These are phyloP conservation scores for Aspergillus conjunctus DNA, from an alignment of 495 filamentous ascomycete species.

Conservation along the genomic window DNA sequence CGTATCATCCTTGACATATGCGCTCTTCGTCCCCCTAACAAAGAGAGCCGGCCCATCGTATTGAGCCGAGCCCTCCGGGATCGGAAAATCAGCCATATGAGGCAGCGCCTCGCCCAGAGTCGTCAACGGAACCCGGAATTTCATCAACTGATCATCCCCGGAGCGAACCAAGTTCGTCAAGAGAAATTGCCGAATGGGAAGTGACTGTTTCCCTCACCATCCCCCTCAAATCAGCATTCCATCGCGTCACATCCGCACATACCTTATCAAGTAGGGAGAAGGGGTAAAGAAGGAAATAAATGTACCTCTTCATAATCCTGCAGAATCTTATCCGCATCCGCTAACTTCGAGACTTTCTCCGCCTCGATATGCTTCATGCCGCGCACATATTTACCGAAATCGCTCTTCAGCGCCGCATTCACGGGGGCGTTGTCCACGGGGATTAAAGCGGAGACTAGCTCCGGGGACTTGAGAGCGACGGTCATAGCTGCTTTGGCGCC, in stretches of 20 bases:
- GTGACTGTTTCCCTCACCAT: slow-evolving; percentile 42
- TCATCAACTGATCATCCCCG: slow-evolving; percentile 41
- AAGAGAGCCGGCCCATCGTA: slow-evolving; percentile 82
- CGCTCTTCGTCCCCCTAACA: slow-evolving; percentile 77
- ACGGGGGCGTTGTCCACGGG: slow-evolving; percentile 93
- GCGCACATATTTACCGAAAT: slow-evolving; percentile 79
- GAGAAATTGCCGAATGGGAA: slow-evolving; percentile 86
- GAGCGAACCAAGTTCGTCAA: slow-evolving; percentile 80
- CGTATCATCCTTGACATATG: slow-evolving; percentile 83
- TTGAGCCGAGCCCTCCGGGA: slow-evolving; percentile 53
- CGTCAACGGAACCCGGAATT: slow-evolving; percentile 63
- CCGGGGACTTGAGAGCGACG: slow-evolving; percentile 69
- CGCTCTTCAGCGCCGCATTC: slow-evolving; percentile 68
- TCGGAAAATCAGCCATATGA: slow-evolving; percentile 82
- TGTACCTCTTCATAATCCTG: slow-evolving; percentile 69
- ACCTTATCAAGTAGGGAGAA: not conserved
- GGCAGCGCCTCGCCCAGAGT: slow-evolving; percentile 59
- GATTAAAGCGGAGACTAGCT: slow-evolving; percentile 67
- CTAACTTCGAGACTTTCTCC: slow-evolving; percentile 60
- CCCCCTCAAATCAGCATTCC: no score
- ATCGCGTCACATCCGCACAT: no score
- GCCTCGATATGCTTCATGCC: slow-evolving; percentile 82
- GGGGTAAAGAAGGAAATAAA: not conserved
- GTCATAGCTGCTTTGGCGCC: slow-evolving; percentile 96
- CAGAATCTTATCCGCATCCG: slow-evolving; percentile 80